Base-by-base conservation (phyloP, 441 rosid species). In the Adansonia gregorii region DNA sequence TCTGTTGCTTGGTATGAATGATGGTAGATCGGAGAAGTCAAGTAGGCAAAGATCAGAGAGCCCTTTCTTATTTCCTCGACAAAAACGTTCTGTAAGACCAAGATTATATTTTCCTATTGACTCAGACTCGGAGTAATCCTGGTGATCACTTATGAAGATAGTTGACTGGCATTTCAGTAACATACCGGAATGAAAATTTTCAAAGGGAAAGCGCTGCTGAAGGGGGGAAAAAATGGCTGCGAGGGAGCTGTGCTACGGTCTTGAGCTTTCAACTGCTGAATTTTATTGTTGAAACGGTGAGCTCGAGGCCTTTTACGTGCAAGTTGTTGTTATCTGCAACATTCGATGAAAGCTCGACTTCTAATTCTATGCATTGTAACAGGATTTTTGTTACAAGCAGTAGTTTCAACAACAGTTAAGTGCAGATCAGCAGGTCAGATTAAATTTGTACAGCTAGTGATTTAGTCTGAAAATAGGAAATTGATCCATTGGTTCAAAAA, bases 361-460 rank as follows among this genome's bases (percentile, higher is more conserved):
- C 68, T 81, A 43, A 63, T 76, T 60, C 52, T 12, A 19, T 56
- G 81, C 67, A 73, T 78, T 75, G 27, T 49, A 52, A 76, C 77
- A 63, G 80, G 83, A 35, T 35, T 35, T 78, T 82, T 69, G 69
- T 55, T 75, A 8, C 70, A 22, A 71, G 82, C 76, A 74, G 65
- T 20, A 74, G 60, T 27, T 54, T 59, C 56, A 45, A 67, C 63
- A 17, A 35, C 27, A 5, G 19, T 69, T 22, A 7, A 15, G 52
- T 41, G 20, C 69, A 67, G 76, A 64, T 83, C 78, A 60, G 74
- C 79, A 43, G 79, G 77, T 63, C 58, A 58, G 15, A 76, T 80
- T 74, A 77, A 80, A 80, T 71, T 88, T 35, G 85, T 86, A 86
- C 83, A 82, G 87, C 74, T 48, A 54, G 77, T 69, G 76, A 75